phyloP scores from a whole-genome alignment of 1,284 basidiomycete genomes.

The Mycena citricolor region DNA sequence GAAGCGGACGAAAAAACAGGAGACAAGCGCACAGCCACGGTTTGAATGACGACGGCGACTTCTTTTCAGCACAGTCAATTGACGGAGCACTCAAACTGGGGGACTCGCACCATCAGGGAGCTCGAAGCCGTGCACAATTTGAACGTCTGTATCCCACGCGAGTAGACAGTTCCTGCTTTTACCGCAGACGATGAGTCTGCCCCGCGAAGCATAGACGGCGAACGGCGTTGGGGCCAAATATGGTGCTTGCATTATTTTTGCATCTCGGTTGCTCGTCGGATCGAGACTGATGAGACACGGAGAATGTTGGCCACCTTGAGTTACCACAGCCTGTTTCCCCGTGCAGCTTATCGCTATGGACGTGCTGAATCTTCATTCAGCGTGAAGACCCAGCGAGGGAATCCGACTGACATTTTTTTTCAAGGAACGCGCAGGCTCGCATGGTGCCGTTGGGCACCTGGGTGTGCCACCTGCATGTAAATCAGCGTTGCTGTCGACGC shows the following conservation, averaged over 20 bases:
- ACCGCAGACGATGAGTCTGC: slow-evolving; percentile 56
- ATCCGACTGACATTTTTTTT: slow-evolving; percentile 50
- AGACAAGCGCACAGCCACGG: slow-evolving; percentile 49
- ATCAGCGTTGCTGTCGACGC: slow-evolving; percentile 23
- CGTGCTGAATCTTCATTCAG: slow-evolving; percentile 34
- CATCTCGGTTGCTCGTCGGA: slow-evolving; percentile 50
- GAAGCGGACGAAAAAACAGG: slow-evolving; percentile 6
- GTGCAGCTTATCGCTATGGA: slow-evolving; percentile 50
- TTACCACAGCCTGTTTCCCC: slow-evolving; percentile 50
- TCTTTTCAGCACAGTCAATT: slow-evolving; percentile 19
- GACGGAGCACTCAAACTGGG: slow-evolving; percentile 9
- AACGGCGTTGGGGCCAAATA: slow-evolving; percentile 39
- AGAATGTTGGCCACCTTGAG: slow-evolving; percentile 47
- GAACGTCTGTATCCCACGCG: slow-evolving; percentile 57
- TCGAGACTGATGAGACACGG: slow-evolving; percentile 50
- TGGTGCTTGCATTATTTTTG: slow-evolving; percentile 47
- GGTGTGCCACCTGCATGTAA: slow-evolving; percentile 53
- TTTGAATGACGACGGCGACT: slow-evolving; percentile 44
- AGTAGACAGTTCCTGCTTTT: slow-evolving; percentile 49
- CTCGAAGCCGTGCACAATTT: slow-evolving; percentile 54
- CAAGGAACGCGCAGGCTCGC: slow-evolving; percentile 54
- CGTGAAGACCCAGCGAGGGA: slow-evolving; percentile 6
- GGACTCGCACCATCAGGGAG: slow-evolving; percentile 56
- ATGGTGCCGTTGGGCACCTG: slow-evolving; percentile 63
- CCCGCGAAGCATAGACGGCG: slow-evolving; percentile 50